These are phyloP conservation scores for Coemansia umbellata DNA, from an alignment of 192 early-diverging fungal species.

Conservation along the genomic window DNA sequence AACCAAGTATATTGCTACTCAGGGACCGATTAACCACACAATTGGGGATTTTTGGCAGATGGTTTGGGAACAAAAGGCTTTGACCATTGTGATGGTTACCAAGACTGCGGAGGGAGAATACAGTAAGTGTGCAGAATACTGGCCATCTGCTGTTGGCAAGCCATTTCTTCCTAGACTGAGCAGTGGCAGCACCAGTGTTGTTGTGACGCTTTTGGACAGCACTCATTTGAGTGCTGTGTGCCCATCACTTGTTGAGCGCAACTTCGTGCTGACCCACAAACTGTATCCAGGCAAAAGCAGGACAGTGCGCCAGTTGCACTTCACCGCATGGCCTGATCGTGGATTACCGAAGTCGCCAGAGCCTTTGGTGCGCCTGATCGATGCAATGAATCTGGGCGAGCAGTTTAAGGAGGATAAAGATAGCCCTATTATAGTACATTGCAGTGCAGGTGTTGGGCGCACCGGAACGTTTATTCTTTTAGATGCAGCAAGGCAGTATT, in stretches of 20 bases:
- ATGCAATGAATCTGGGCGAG: conserved; percentile 12
- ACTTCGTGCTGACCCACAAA: conserved; percentile 16
- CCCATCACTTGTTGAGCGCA: conserved; percentile 48
- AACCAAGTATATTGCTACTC: conserved; percentile 73
- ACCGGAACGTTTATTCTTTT: conserved; percentile 46
- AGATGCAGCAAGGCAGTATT: conserved; percentile 31
- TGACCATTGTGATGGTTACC: conserved; percentile 82
- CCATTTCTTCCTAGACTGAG: background rate
- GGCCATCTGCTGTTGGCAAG: conserved; percentile 53
- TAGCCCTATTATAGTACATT: conserved; percentile 42
- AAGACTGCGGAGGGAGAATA: conserved; percentile 65
- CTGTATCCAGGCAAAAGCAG: conserved; percentile 18
- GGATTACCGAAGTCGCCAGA: conserved; percentile 57
- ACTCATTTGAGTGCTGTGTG: conserved; percentile 30
- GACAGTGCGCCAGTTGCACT: conserved; percentile 67
- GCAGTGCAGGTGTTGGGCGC: conserved; percentile 51
- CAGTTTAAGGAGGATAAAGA: conserved; percentile 3
- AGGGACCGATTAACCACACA: conserved; percentile 76
- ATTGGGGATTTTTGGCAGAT: conserved; percentile 85
- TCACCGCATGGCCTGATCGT: conserved; percentile 81
- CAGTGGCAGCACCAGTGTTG: conserved; percentile 4
- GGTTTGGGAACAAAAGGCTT: conserved; percentile 67
- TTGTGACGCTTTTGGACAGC: conserved; percentile 30
- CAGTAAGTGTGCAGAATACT: conserved; percentile 78
- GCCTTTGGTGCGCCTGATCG: conserved; percentile 43